A percentile compares a stretch with the other conserved stretches of the same genome.
Conservation (phyloP, 495 filamentous ascomycete genomes). For the Cenococcum geophilum region DNA sequence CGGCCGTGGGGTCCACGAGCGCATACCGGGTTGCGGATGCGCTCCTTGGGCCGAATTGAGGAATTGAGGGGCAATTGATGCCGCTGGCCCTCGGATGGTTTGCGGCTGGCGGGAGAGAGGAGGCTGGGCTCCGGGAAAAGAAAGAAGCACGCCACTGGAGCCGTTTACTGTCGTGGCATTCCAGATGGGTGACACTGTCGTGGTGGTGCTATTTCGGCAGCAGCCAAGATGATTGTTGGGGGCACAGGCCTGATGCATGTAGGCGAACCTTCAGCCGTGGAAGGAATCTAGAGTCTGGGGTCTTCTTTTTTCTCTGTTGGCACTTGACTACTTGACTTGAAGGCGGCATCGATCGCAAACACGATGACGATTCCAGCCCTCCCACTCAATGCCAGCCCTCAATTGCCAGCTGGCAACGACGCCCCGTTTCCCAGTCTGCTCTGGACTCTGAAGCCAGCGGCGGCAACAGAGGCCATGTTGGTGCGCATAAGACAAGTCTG, state of each 20-base stretch:
- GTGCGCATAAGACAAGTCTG: conserved; percentile 7
- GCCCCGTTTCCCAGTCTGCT: conserved; percentile 11
- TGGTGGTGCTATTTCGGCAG: not conserved
- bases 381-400: conserved; percentile 12
- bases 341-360: not conserved
- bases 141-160: not conserved
- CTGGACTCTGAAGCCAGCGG: conserved; percentile 13
- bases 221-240: not conserved
- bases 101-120: not conserved
- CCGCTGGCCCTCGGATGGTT: not conserved
- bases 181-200: not conserved
- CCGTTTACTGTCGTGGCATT: not conserved
- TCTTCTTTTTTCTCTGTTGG: not conserved
- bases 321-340: conserved; percentile 3
- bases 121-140: not conserved
- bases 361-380: not conserved
- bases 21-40: not conserved
- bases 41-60: not conserved
- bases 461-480: conserved; percentile 8
- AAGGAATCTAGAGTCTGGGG: not conserved
- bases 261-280: not conserved
- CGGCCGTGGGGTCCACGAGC: conserved; percentile 1
- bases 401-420: conserved; percentile 31
- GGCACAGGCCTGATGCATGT: not conserved
- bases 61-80: not conserved